These are phyloP conservation scores for Ophiostoma ips DNA, from an alignment of 2,329 filamentous ascomycete genomes.

Conservation along the genomic window DNA sequence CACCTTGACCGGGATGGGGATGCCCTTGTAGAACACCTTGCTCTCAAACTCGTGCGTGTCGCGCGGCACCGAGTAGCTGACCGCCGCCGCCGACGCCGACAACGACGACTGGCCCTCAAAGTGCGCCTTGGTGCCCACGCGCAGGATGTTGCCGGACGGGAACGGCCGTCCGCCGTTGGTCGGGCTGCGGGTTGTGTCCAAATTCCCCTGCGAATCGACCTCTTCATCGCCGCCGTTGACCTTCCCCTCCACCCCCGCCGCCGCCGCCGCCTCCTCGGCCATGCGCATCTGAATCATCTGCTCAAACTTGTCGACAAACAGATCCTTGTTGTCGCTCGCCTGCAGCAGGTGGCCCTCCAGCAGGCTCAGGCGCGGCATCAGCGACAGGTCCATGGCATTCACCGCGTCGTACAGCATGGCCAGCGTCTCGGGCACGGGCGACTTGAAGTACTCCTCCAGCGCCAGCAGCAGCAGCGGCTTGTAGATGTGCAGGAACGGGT, in stretches of 20 bases:
- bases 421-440: conserved; percentile 75
- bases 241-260: conserved; percentile 19
- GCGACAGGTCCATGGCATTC: conserved; percentile 89
- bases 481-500: conserved; percentile 97
- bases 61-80: conserved; percentile 60
- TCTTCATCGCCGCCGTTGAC: conserved; percentile 28
- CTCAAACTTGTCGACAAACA: conserved; percentile 97
- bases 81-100: conserved; percentile 34
- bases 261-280: conserved; percentile 37
- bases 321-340: conserved; percentile 82
- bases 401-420: conserved; percentile 81
- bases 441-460: conserved; percentile 93
- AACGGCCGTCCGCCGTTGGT: conserved; percentile 18
- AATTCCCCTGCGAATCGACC: too few relatives aligned
- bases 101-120: conserved; percentile 38
- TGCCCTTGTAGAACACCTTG: conserved; percentile 87
- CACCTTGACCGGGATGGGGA: conserved; percentile 92
- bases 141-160: conserved; percentile 33
- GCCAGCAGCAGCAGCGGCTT: conserved; percentile 89
- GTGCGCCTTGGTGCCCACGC: conserved; percentile 49
- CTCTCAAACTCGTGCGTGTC: conserved; percentile 98
- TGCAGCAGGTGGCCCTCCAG: conserved; percentile 79
- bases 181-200: conserved; percentile 35
- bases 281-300: conserved; percentile 78
- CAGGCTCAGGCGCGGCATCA: conserved; percentile 74